Evolutionary conservation across 1,284 basidiomycete genomes (phyloP), one percentile per base, ranked within the genome.

Genomic region (Marasmius oreades): DNA sequence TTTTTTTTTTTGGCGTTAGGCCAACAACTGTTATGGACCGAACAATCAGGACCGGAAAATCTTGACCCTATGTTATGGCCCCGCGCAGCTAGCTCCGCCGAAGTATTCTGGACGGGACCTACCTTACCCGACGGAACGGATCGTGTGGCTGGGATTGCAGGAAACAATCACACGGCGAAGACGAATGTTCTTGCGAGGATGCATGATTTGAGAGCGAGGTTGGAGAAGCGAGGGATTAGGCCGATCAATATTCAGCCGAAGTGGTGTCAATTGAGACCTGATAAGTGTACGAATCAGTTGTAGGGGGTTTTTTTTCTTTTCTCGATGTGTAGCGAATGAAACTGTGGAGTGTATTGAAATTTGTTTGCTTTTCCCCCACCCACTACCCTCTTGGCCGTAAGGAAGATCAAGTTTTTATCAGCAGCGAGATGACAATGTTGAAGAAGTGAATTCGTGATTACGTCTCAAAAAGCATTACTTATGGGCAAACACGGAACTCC

Each of bases 191-290:
- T 86, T 3, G 74, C 78, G 0, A 73, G 86, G 22, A 70, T 89
- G 61, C 78, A 90, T 64, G 88, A 90, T 63, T 51, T 87, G 33
- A 69, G 77, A 16, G 88, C 80, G 65, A 74, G 88, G 45, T 78
- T 88, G 67, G 77, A 82, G 5, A 74, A 81, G 53, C 72, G 84
- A 14, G 89, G 90, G 6, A 70, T 90, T 14, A 64, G 65, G 0
- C 80, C 89, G 1, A 80, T 81, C 18, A 73, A 79, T 0, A 67
- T 92, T 31, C 89, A 91, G 66, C 90, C 90, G 0, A 71, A 81
- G 57, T 90, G 85, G 84, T 92, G 88, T 68, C 87, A 84, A 0
- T 62, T 89, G 37, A 73, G 84, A 37, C 82, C 85, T 2, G 71
- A 74, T n/a, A 69, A 64, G 43, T 85, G 82, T 33, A 33, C 26